These are phyloP conservation scores for Trichosanthes cucumerina DNA, from an alignment of 306 rosid genomes.

Conservation along the genomic window DNA sequence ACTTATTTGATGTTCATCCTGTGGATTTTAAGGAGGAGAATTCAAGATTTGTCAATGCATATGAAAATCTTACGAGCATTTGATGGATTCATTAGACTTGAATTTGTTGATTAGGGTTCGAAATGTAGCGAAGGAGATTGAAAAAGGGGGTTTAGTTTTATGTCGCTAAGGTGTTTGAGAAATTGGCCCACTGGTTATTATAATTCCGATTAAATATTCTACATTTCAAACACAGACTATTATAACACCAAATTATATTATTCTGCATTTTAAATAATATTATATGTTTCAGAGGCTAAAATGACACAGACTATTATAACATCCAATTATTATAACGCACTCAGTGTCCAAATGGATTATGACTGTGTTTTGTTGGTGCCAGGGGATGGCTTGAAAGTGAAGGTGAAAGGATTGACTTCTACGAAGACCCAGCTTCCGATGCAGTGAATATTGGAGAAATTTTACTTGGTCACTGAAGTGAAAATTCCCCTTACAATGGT, in stretches of 20 bases:
- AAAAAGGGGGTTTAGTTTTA: neutral
- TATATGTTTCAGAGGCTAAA: too few species aligned
- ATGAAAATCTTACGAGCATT: neutral
- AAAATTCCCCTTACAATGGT: conserved; percentile 79
- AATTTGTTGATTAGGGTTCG: neutral
- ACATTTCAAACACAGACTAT: too few species aligned
- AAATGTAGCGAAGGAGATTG: neutral
- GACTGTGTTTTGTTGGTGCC: conserved; percentile 7
- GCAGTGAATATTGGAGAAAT: conserved; percentile 96
- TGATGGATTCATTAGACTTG: neutral
- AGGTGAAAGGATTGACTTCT: conserved; percentile 84
- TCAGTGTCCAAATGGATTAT: too few species aligned
- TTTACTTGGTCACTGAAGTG: conserved; percentile 91
- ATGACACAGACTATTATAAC: too few species aligned
- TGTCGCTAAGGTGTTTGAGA: neutral
- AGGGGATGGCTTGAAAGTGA: conserved; percentile 78
- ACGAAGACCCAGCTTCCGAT: conserved; percentile 92
- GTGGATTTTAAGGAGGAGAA: conserved; percentile 75
- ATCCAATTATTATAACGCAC: too few species aligned
- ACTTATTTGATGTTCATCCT: conserved; percentile 89
- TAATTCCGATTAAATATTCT: too few species aligned
- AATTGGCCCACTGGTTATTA: too few species aligned
- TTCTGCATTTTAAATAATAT: too few species aligned
- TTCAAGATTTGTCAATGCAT: neutral
- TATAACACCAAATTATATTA: too few species aligned